Percentiles rank a stretch among this genome's conserved stretches.
Evolutionary conservation across 192 early-diverging fungal genomes (phyloP).

Genomic region (Martensiomyces pterosporus): DNA sequence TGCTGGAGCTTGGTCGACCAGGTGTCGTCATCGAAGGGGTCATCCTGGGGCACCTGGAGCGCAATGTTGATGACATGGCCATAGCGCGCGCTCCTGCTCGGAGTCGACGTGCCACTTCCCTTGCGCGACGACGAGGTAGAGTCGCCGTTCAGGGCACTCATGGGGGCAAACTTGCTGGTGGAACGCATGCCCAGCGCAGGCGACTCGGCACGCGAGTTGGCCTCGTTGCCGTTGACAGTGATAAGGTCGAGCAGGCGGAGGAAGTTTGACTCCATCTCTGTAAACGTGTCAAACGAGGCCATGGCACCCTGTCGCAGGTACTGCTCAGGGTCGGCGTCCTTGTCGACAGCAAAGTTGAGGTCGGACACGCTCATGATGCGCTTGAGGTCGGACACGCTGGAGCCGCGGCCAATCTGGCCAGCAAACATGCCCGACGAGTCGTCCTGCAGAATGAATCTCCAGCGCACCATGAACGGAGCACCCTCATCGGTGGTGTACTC

Average conservation of each 20-base stretch:
- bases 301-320: slow-evolving; percentile 84
- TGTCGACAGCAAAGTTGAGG: slow-evolving; percentile 71
- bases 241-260: slow-evolving; percentile 59
- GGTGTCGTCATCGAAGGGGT: slow-evolving; percentile 65
- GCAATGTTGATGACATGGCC: slow-evolving; percentile 88
- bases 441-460: slow-evolving; percentile 72
- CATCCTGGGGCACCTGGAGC: slow-evolving; percentile 58
- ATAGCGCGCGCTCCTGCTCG: slow-evolving; percentile 29
- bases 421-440: slow-evolving; percentile 50
- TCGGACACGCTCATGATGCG: slow-evolving; percentile 78
- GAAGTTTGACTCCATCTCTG: slow-evolving; percentile 66
- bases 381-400: slow-evolving; percentile 51
- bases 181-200: slow-evolving; percentile 36
- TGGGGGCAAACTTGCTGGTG: slow-evolving; percentile 28
- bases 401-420: slow-evolving; percentile 21
- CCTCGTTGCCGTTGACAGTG: slow-evolving; percentile 38
- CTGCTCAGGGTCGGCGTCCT: slow-evolving; percentile 59
- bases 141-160: slow-evolving; percentile 40
- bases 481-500: slow-evolving; percentile 62
- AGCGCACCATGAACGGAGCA: slow-evolving; percentile 65
- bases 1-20: slow-evolving; percentile 60
- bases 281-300: slow-evolving; percentile 66
- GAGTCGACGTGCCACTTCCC: slow-evolving; percentile 14
- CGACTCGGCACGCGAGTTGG: slow-evolving; percentile 44
- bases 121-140: slow-evolving; percentile 5